Conservation (phyloP, 495 filamentous ascomycete species). For the Neurospora sp. region DNA sequence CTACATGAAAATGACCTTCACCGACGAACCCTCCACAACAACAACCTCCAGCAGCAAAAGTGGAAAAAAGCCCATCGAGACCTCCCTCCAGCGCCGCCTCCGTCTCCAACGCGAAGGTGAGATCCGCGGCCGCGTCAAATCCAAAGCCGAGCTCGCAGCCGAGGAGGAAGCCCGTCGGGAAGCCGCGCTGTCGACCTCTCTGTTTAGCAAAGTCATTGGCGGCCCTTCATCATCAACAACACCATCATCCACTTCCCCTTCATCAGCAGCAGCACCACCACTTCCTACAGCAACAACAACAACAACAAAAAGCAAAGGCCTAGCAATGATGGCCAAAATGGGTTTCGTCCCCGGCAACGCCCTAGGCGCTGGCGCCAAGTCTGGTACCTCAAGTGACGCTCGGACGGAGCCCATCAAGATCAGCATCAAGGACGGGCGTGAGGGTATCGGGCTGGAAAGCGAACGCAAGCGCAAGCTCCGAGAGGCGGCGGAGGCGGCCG, state of each 20-base stretch:
- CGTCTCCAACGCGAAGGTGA: slow-evolving; percentile 51
- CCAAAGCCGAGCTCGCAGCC: slow-evolving; percentile 71
- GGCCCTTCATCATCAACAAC: background rate
- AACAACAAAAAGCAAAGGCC: slow-evolving; percentile 57
- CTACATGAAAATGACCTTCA: slow-evolving; percentile 58
- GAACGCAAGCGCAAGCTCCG: slow-evolving; percentile 74
- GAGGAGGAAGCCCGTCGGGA: slow-evolving; percentile 64
- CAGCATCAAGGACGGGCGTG: slow-evolving; percentile 63
- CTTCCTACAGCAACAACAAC: slow-evolving; percentile 10
- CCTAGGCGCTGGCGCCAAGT: slow-evolving; percentile 37
- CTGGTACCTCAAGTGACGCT: background rate
- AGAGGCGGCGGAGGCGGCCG: slow-evolving; percentile 49
- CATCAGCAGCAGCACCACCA: background rate
- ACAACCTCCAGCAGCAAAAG: background rate
- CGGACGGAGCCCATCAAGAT: slow-evolving; percentile 57
- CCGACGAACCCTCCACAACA: slow-evolving; percentile 7
- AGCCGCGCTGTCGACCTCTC: slow-evolving; percentile 58
- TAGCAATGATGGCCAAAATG: slow-evolving; percentile 94
- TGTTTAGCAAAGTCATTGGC: slow-evolving; percentile 37
- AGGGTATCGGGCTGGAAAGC: slow-evolving; percentile 76
- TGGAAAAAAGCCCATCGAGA: slow-evolving; percentile 26
- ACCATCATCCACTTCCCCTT: background rate
- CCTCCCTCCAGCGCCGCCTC: slow-evolving; percentile 46
- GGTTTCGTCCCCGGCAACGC: slow-evolving; percentile 67
- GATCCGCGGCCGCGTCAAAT: slow-evolving; percentile 50